A percentile compares a stretch with the other conserved stretches of the same genome.
phyloP scores from a whole-genome alignment of 75 land plant species.

The Gnetum montanum region DNA sequence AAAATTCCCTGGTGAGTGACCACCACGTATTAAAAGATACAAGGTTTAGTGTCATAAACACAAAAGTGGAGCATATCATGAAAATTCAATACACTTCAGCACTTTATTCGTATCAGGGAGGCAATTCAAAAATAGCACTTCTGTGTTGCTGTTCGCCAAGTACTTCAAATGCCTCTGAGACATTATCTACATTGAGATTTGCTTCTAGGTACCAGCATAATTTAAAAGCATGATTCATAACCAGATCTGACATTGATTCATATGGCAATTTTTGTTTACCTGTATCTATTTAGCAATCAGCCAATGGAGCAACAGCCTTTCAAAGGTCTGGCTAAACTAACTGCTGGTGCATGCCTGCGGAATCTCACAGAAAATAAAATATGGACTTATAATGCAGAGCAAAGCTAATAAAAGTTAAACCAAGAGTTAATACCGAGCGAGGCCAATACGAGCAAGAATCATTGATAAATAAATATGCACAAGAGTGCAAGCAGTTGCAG shows the following conservation, averaged over 20 bases:
- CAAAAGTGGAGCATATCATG: too few species aligned
- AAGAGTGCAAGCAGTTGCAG: conserved; percentile 23
- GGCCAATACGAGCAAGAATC: conserved; percentile 20
- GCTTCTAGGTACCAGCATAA: conserved; percentile 41
- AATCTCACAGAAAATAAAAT: too few species aligned
- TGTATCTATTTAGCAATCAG: too few species aligned
- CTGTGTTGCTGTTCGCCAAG: conserved; percentile 87
- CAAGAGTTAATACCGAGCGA: conserved; percentile 23
- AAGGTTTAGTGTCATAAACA: too few species aligned
- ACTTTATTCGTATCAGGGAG: conserved; percentile 59
- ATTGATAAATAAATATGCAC: conserved; percentile 12
- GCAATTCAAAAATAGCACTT: conserved; percentile 58
- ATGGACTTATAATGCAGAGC: conserved; percentile 35
- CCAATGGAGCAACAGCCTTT: too few species aligned
- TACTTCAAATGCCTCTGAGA: conserved; percentile 57
- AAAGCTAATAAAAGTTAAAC: conserved; percentile 52
- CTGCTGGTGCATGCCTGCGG: too few species aligned
- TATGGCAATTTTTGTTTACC: too few species aligned
- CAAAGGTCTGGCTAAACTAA: conserved; percentile 1
- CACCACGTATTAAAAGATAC: too few species aligned
- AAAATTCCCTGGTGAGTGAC: conserved; percentile 70
- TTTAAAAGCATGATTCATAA: too few species aligned
- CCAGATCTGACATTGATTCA: too few species aligned
- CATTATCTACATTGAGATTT: conserved; percentile 71
- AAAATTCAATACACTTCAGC: too few species aligned